Percentiles rank a stretch among this genome's conserved stretches.
Conservation (phyloP, 768 basidiomycete genomes). For the Holtermannia corniformis region DNA sequence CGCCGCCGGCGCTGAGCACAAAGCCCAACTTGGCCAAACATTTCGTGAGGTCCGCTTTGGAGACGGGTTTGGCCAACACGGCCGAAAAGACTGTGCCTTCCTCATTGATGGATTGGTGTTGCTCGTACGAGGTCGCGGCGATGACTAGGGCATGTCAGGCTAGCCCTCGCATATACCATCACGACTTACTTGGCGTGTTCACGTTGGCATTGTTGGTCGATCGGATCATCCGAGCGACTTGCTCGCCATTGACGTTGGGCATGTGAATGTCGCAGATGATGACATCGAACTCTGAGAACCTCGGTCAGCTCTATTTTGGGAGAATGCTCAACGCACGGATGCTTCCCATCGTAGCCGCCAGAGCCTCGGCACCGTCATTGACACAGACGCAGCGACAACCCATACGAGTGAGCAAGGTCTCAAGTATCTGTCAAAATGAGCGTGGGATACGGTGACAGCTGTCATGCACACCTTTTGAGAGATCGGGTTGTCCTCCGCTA, state of each 20-base stretch:
- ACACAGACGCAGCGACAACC: slow-evolving; percentile 95
- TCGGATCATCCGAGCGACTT: slow-evolving; percentile 93
- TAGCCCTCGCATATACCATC: neutral
- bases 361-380: slow-evolving; percentile 90
- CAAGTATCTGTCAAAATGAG: slow-evolving; percentile 56
- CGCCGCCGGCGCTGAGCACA: slow-evolving; percentile 8
- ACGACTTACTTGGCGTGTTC: slow-evolving; percentile 58
- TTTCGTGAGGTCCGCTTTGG: slow-evolving; percentile 72
- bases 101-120: slow-evolving; percentile 30
- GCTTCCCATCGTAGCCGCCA: slow-evolving; percentile 93
- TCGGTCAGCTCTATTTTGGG: neutral
- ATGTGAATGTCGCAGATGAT: slow-evolving; percentile 93
- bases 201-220: slow-evolving; percentile 92
- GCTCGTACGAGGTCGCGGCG: slow-evolving; percentile 39
- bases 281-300: slow-evolving; percentile 71
- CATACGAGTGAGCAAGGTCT: slow-evolving; percentile 82
- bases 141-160: slow-evolving; percentile 28
- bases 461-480: slow-evolving; percentile 57
- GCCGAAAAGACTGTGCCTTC: slow-evolving; percentile 41
- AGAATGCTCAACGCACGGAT: slow-evolving; percentile 62
- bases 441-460: slow-evolving; percentile 1
- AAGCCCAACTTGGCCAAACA: slow-evolving; percentile 80
- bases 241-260: slow-evolving; percentile 93
- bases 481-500: slow-evolving; percentile 97
- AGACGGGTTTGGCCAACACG: slow-evolving; percentile 73